These are phyloP conservation scores for Martiniozyma asiatica DNA, from an alignment of 1,139 yeast genomes.

Conservation along the genomic window DNA sequence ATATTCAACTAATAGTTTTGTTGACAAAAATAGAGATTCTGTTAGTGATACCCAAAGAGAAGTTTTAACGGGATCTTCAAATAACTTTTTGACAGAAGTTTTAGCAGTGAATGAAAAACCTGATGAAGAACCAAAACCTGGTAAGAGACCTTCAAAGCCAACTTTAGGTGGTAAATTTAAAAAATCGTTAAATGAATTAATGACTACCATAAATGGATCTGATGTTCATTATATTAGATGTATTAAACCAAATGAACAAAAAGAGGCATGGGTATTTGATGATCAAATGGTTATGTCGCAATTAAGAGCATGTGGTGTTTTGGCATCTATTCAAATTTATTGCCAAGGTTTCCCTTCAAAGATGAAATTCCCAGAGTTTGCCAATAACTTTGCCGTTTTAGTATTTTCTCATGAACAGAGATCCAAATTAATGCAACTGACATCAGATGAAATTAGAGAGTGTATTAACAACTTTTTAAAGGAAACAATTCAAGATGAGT, in stretches of 20 bases:
- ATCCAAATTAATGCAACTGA: constrained; percentile 47
- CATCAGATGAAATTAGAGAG: constrained; percentile 44
- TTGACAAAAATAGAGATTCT: constrained; percentile 94
- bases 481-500: constrained; percentile 47
- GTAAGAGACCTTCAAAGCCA: constrained; percentile 60
- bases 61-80: constrained; percentile 59
- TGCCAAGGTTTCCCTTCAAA: constrained; percentile 98
- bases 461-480: constrained; percentile 60
- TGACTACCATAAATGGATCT: constrained; percentile 86
- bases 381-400: constrained; percentile 75
- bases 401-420: constrained; percentile 55
- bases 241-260: constrained; percentile 90
- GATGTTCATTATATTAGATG: constrained; percentile 96
- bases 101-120: constrained; percentile 55
- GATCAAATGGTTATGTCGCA: constrained; percentile 93
- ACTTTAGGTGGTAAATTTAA: constrained; percentile 93
- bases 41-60: constrained; percentile 94
- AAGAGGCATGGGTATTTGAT: constrained; percentile 93
- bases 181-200: constrained; percentile 80
- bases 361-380: constrained; percentile 92
- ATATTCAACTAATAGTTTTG: constrained; percentile 88
- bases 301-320: constrained; percentile 95
- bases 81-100: constrained; percentile 51
- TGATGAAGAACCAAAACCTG: constrained; percentile 34
- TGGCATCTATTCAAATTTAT: constrained; percentile 90